These are phyloP conservation scores for Pistacia integerrima DNA, from an alignment of 345 rosid genomes.

Conservation along the genomic window DNA sequence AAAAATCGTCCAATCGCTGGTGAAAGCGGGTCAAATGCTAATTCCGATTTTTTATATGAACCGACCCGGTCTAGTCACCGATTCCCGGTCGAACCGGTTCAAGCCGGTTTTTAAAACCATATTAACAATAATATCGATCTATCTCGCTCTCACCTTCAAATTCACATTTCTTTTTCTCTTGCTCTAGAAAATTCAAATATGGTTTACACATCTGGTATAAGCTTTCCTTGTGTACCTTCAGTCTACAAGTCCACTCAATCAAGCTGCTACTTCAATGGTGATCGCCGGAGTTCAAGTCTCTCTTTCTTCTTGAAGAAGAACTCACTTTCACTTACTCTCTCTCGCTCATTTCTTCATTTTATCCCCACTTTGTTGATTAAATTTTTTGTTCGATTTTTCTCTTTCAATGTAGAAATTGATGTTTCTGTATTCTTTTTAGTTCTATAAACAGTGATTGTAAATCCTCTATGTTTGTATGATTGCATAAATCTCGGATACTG, in stretches of 20 bases:
- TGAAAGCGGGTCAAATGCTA: no score
- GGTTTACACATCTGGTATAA: conserved; percentile 67
- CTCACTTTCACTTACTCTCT: conserved; percentile 49
- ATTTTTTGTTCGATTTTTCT: background rate
- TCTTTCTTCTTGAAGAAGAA: conserved; percentile 55
- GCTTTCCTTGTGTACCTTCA: conserved; percentile 48
- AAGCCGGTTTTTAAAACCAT: no score
- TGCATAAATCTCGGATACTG: no score
- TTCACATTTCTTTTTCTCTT: conserved; percentile 12
- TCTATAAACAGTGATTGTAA: no score
- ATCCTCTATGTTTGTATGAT: no score
- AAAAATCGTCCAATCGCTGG: no score
- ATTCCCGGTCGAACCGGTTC: no score
- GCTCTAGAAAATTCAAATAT: conserved; percentile 22
- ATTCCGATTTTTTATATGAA: no score
- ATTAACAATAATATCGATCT: background rate
- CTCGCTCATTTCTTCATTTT: conserved; percentile 9
- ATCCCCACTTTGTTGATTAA: background rate
- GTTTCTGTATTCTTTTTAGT: no score
- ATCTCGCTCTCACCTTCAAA: conserved; percentile 13
- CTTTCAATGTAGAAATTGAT: background rate
- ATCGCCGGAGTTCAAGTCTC: conserved; percentile 44
- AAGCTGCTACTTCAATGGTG: conserved; percentile 40
- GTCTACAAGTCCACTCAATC: conserved; percentile 38
- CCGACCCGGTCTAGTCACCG: no score